Base-by-base conservation (phyloP, 768 basidiomycete genomes). In the Austroboletus festivus region DNA sequence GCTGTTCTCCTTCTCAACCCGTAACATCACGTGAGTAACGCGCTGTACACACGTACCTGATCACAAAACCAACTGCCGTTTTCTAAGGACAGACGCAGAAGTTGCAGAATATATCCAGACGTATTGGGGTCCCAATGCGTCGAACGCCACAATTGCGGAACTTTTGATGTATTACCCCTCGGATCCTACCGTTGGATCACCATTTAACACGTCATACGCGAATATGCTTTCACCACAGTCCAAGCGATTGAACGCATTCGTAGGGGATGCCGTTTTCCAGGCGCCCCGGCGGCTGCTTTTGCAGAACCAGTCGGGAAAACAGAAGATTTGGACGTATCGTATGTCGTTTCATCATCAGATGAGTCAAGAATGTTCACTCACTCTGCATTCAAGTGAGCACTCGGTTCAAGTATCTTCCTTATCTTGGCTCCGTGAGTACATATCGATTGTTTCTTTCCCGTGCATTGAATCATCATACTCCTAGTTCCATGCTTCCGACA, bases 201-300 rank as follows among this genome's bases (percentile, higher is more conserved):
- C 81, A 0, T 83, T 75, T 51, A 69, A 69, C 47, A 82, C 81
- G 0, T 71, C 73, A 0, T 19, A 56, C 31, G 48, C 69, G 15
- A 79, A 82, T 48, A 68, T 69, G 0, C 48, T 76, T 6, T 71
- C 73, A 3, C 73, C 76, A 0, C 71, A 81, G 49, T 80, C 68
- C 62, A 82, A 82, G 54, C 68, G 78, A 2, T 50, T 80, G 5
- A 71, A 79, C 5, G 71, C 79, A 0, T 65, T 81, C 51, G 66
- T 69, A 39, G 80, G 80, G 0, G 81, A 82, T 51, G 61, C 64
- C 28, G 64, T 73, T 2, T 78, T 82, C 63, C 74, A 81, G 48
- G 75, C 68, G 0, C 74, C 80, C 38, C 62, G 78, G 12, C 57
- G 78, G 4, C 74, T 74, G 60, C 68, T 82, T 48, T 55, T 81